Percentiles rank a stretch among this genome's conserved stretches.
These are phyloP conservation scores for Penstemon newberryi DNA, from an alignment of 257 asterid genomes.

Conservation along the genomic window DNA sequence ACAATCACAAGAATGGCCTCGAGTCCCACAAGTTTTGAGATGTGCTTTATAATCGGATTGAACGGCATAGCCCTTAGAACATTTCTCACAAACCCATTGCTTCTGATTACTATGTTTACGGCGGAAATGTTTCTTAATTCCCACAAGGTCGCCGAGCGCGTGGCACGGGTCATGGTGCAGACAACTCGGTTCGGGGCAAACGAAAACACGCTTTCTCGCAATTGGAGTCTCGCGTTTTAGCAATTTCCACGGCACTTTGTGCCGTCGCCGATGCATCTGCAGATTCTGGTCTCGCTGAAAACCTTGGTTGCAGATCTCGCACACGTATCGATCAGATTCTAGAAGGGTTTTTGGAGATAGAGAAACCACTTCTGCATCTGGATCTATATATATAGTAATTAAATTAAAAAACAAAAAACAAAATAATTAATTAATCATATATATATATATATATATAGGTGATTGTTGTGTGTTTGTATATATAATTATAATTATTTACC, in stretches of 20 bases:
- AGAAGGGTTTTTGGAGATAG: conserved; percentile 80
- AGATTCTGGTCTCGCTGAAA: conserved; percentile 92
- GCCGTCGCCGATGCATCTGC: conserved; percentile 93
- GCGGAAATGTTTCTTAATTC: conserved; percentile 69
- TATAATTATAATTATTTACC: conserved; percentile 33
- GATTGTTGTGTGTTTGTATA: background rate
- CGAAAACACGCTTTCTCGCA: conserved; percentile 59
- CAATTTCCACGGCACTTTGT: conserved; percentile 93
- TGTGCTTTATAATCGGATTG: conserved; percentile 74
- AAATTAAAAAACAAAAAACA: background rate
- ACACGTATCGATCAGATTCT: conserved; percentile 88
- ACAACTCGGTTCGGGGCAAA: conserved; percentile 73
- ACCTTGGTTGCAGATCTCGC: conserved; percentile 97
- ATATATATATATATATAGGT: background rate
- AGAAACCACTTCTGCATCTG: conserved; percentile 91
- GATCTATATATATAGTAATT: conserved; percentile 45
- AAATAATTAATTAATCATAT: background rate
- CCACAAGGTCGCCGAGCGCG: conserved; percentile 78
- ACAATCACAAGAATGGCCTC: conserved; percentile 72
- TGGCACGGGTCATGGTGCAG: conserved; percentile 75
- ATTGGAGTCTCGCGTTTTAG: conserved; percentile 55
- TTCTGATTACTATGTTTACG: conserved; percentile 66
- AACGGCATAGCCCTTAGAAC: conserved; percentile 71
- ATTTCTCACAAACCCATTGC: conserved; percentile 68
- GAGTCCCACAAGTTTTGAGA: conserved; percentile 72